Evolutionary conservation across 257 asterid species (phyloP).

Genomic region (Solanum pennellii): DNA sequence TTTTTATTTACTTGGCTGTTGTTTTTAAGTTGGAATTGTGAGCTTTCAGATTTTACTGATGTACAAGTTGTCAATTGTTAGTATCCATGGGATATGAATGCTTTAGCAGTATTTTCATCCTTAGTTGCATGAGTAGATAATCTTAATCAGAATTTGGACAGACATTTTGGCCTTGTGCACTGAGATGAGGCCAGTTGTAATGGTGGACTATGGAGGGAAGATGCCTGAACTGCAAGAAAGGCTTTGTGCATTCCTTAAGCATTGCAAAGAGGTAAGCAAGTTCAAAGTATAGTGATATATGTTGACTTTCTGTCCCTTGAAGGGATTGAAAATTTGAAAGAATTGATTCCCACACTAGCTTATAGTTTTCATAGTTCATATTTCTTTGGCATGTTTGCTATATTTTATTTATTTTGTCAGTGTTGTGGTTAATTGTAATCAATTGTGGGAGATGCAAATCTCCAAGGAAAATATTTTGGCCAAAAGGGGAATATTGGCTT

Average conservation of each 20-base stretch:
- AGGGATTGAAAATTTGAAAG: neutral
- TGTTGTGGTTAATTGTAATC: neutral
- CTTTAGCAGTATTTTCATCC: neutral
- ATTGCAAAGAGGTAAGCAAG: slow-evolving; percentile 44
- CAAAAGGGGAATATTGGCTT: neutral
- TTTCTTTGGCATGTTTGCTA: neutral
- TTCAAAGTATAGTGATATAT: neutral
- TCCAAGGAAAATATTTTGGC: neutral
- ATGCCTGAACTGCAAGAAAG: slow-evolving; percentile 80
- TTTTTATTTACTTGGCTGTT: neutral
- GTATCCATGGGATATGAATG: neutral
- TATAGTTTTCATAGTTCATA: neutral
- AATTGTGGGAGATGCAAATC: neutral
- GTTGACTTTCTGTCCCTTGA: neutral
- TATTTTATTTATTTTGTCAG: neutral
- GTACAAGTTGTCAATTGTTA: neutral
- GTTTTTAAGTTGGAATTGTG: neutral
- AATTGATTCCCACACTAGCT: neutral
- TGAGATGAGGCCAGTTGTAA: slow-evolving; percentile 73
- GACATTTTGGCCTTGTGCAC: slow-evolving; percentile 73
- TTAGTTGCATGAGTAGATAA: neutral
- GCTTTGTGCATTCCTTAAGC: slow-evolving; percentile 51
- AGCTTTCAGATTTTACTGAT: neutral
- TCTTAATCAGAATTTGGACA: slow-evolving; percentile 2
- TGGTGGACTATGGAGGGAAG: slow-evolving; percentile 96